Evolutionary conservation across 2,329 filamentous ascomycete species (phyloP), one percentile per base, ranked within the genome.

Genomic region (Fusarium solani-melongenae): DNA sequence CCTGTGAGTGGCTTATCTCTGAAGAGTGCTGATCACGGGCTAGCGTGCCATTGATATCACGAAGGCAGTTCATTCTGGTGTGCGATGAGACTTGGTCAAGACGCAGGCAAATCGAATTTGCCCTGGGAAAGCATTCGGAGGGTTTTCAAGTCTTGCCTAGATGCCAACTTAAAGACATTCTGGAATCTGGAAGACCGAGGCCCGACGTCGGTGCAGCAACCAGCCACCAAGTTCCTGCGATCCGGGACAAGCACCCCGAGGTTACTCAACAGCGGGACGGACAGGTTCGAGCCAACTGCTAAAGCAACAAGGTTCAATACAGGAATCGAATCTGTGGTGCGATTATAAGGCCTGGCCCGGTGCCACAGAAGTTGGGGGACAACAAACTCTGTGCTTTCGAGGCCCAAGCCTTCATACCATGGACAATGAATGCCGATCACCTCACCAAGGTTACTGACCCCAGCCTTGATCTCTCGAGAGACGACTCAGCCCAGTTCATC

Each of bases 1-100:
- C 41, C 60, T 53, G 53, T 69, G 64, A 14, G 27, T 56, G 76
- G 68, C 76, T 76, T 76, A 67, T 65, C 56, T 59, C 60, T 66
- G 46, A 56, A 74, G 57, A 57, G 17, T 39, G 46, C 39, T 51
- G 17, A 46, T 58, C 38, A 36, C 24, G 55, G 41, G 39, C 38
- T 64, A 56, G 10, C 33, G 41, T 39, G 59, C 39, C 27, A 24
- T 20, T 36, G 46, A 20, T 51, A 51, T 51, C 46, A 51, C 31
- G 29, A 20, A 55, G 46, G 33, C 27, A 29, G 22, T 44, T 64
- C 27, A n/a, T 44, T 64, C 27, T 41, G 39, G 14, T 51, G 24
- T 39, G 56, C 29, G 38, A 9, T 24, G 27, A 66, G 55, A 59
- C 34, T 27, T 20, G 39, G 12, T 51, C 15, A 66, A 29, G 24